Percentiles rank a stretch among this genome's conserved stretches.
These are phyloP conservation scores for Cladophialophora psammophila DNA, from an alignment of 2,329 filamentous ascomycete species.

Conservation along the genomic window DNA sequence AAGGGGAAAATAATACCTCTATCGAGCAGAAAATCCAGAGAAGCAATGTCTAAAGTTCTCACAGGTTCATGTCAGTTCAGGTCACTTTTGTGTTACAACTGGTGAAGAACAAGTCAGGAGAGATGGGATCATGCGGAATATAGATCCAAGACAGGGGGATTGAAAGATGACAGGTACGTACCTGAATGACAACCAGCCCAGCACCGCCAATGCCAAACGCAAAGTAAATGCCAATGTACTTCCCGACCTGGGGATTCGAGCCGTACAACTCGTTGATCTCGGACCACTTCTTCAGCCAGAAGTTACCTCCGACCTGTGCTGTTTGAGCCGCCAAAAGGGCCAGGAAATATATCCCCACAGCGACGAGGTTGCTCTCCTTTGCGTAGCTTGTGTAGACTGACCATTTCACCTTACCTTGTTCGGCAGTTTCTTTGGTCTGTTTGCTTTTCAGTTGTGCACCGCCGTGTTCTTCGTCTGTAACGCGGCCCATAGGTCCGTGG, in stretches of 20 bases:
- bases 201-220: slow-evolving; percentile 89
- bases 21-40: slow-evolving; percentile 99
- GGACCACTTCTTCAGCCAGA: slow-evolving; percentile 95
- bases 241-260: slow-evolving; percentile 78
- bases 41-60: slow-evolving; percentile 69
- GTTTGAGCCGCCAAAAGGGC: slow-evolving; percentile 82
- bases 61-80: slow-evolving; percentile 25
- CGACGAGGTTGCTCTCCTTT: slow-evolving; percentile 87
- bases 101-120: neutral
- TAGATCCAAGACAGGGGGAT: slow-evolving; percentile 4
- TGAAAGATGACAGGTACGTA: slow-evolving; percentile 23
- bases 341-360: slow-evolving; percentile 79
- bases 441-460: slow-evolving; percentile 73
- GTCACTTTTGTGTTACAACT: neutral
- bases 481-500: slow-evolving; percentile 81
- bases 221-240: slow-evolving; percentile 95
- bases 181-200: slow-evolving; percentile 81
- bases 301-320: slow-evolving; percentile 79
- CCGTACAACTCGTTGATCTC: slow-evolving; percentile 75
- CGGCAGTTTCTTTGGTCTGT: slow-evolving; percentile 84
- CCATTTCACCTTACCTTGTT: slow-evolving; percentile 99
- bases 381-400: slow-evolving; percentile 93
- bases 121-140: neutral
- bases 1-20: slow-evolving; percentile 66
- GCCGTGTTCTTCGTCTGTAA: slow-evolving; percentile 75